Percentiles rank a stretch among this genome's conserved stretches.
Evolutionary conservation across 306 rosid genomes (phyloP).

Genomic region (Cicer chorassanicum): DNA sequence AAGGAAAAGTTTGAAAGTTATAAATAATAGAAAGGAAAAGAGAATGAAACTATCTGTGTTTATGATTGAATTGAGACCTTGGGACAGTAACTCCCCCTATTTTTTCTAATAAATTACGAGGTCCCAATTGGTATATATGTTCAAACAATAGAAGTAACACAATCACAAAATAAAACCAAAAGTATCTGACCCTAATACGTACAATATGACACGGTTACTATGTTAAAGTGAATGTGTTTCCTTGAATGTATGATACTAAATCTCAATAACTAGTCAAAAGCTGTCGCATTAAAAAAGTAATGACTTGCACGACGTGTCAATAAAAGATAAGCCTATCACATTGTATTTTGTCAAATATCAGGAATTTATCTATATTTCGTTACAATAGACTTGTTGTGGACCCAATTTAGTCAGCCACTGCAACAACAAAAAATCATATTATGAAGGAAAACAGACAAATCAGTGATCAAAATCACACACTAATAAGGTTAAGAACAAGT

Average conservation of each 20-base stretch:
- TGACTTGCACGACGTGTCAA: neutral
- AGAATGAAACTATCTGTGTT: neutral
- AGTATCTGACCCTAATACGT: neutral
- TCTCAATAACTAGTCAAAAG: slow-evolving; percentile 23
- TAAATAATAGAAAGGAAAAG: neutral
- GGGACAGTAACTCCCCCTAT: neutral
- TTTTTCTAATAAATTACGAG: neutral
- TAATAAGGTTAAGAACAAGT: slow-evolving; percentile 2
- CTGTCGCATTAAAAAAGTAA: neutral
- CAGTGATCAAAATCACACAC: slow-evolving; percentile 2
- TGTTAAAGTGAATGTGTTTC: neutral
- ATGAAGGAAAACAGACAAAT: neutral
- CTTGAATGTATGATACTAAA: slow-evolving; percentile 2
- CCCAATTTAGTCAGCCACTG: slow-evolving; percentile 9
- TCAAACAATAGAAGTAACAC: neutral
- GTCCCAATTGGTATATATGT: neutral
- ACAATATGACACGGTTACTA: neutral
- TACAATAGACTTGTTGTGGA: slow-evolving; percentile 5
- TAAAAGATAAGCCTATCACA: neutral
- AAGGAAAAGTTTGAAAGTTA: neutral
- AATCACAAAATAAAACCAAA: neutral
- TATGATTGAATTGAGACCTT: neutral
- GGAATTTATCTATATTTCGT: slow-evolving; percentile 4
- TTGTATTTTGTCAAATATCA: neutral
- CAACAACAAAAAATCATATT: neutral